Evolutionary conservation across 164 flowering plant species (phyloP).

Genomic region (grape (Vitis vinifera)): DNA sequence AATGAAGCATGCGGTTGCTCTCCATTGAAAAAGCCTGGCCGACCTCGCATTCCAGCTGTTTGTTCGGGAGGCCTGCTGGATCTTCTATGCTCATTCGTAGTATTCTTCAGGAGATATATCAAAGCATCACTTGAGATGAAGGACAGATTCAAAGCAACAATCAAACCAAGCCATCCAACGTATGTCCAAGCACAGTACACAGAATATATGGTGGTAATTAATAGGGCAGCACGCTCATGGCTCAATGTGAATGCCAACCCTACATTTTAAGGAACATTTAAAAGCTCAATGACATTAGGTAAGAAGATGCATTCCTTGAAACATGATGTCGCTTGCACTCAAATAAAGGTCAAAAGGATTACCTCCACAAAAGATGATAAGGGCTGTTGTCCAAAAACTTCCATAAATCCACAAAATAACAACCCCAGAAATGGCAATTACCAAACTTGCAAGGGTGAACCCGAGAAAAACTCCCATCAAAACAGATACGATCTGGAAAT

Average conservation of each 20-base stretch:
- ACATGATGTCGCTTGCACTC: background rate
- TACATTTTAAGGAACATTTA: constrained; percentile 34
- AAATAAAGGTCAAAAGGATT: constrained; percentile 14
- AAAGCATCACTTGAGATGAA: constrained; percentile 89
- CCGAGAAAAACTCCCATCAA: constrained; percentile 58
- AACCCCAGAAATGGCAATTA: constrained; percentile 47
- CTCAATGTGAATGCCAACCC: constrained; percentile 63
- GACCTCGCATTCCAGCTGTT: constrained; percentile 41
- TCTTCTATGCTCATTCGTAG: constrained; percentile 48
- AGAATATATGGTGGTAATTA: constrained; percentile 67
- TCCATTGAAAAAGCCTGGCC: constrained; percentile 34
- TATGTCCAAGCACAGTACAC: constrained; percentile 72
- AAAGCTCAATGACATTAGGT: constrained; percentile 1
- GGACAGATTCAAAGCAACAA: constrained; percentile 73
- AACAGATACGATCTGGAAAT: constrained; percentile 59
- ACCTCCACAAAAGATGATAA: constrained; percentile 70
- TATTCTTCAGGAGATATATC: constrained; percentile 65
- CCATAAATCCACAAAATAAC: constrained; percentile 85
- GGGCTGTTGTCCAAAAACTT: constrained; percentile 85
- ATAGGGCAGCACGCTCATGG: constrained; percentile 71
- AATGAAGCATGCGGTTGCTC: constrained; percentile 43
- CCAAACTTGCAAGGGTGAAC: constrained; percentile 49
- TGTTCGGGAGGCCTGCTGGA: constrained; percentile 40
- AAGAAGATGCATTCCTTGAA: background rate
- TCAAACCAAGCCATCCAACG: constrained; percentile 85